Evolutionary conservation across 2,329 filamentous ascomycete species (phyloP).

Genomic region (Lanzia echinophila): DNA sequence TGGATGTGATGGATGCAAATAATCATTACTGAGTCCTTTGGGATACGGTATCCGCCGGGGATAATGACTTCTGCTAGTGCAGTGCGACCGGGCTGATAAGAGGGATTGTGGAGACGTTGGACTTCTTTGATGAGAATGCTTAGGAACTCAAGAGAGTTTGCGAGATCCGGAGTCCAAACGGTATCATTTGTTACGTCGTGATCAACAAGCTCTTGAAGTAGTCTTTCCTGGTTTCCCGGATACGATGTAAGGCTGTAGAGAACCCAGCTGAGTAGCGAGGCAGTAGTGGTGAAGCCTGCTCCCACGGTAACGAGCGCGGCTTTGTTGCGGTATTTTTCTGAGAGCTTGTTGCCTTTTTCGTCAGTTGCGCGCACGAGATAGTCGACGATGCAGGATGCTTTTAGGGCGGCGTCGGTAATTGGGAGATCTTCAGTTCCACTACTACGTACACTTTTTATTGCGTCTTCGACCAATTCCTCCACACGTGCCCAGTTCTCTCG

Average conservation of each 20-base stretch:
- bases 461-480: constrained; percentile 34
- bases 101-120: constrained; percentile 39
- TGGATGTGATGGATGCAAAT: constrained; percentile 19
- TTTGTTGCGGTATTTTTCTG: constrained; percentile 29
- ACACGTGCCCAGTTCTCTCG: constrained; percentile 26
- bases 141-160: constrained; percentile 33
- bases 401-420: constrained; percentile 33
- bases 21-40: constrained; percentile 29
- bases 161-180: constrained; percentile 31
- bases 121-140: constrained; percentile 41
- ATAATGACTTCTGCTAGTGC: constrained; percentile 38
- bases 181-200: constrained; percentile 29
- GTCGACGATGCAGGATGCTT: constrained; percentile 28
- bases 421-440: constrained; percentile 31
- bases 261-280: constrained; percentile 40
- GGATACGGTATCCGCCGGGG: constrained; percentile 39
- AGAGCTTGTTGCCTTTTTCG: constrained; percentile 36
- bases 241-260: constrained; percentile 39
- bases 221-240: constrained; percentile 37
- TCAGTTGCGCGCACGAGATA: constrained; percentile 37
- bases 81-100: constrained; percentile 41
- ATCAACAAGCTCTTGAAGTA: constrained; percentile 41
- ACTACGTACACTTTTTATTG: constrained; percentile 27
- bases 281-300: constrained; percentile 43
- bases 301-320: constrained; percentile 35